Evolutionary conservation across 1,139 yeast genomes (phyloP).

Genomic region (Debaryomyces psychrophilus): DNA sequence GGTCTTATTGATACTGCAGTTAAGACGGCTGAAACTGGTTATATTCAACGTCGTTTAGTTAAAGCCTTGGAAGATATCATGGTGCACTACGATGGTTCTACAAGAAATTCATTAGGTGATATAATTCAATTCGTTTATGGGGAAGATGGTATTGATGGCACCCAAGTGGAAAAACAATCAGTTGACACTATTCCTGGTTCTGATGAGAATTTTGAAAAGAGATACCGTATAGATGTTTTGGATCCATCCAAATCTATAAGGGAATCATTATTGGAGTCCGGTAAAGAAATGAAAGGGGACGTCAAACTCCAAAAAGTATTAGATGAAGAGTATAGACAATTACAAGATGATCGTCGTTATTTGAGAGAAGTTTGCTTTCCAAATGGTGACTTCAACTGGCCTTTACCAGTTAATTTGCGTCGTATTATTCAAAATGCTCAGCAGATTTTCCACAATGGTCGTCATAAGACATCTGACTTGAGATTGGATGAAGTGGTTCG

Average conservation of each 20-base stretch:
- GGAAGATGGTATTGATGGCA: constrained; percentile 98
- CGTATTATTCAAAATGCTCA: constrained; percentile 97
- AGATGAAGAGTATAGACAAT: constrained; percentile 83
- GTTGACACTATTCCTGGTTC: constrained; percentile 96
- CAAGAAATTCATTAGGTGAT: constrained; percentile 96
- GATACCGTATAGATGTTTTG: constrained; percentile 87
- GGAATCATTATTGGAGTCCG: constrained; percentile 80
- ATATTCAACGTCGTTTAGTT: constrained; percentile 97
- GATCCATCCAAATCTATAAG: constrained; percentile 65
- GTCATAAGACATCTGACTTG: constrained; percentile 86
- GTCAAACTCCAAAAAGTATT: constrained; percentile 76
- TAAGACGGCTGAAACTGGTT: constrained; percentile 98
- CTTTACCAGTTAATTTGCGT: constrained; percentile 94
- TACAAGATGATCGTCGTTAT: constrained; percentile 73
- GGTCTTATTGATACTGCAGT: constrained; percentile 99
- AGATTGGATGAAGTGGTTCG: constrained; percentile 77
- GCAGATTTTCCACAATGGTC: constrained; percentile 93
- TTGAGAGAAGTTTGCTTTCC: constrained; percentile 81
- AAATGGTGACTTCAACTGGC: constrained; percentile 96
- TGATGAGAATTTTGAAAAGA: constrained; percentile 75
- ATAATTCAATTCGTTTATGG: constrained; percentile 96
- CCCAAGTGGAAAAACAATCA: constrained; percentile 97
- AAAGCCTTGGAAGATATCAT: constrained; percentile 98
- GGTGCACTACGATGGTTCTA: constrained; percentile 99
- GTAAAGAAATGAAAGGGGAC: constrained; percentile 90